These are phyloP conservation scores for Phytophthora litchii DNA, from an alignment of 352 stramenopile genomes.

Conservation along the genomic window DNA sequence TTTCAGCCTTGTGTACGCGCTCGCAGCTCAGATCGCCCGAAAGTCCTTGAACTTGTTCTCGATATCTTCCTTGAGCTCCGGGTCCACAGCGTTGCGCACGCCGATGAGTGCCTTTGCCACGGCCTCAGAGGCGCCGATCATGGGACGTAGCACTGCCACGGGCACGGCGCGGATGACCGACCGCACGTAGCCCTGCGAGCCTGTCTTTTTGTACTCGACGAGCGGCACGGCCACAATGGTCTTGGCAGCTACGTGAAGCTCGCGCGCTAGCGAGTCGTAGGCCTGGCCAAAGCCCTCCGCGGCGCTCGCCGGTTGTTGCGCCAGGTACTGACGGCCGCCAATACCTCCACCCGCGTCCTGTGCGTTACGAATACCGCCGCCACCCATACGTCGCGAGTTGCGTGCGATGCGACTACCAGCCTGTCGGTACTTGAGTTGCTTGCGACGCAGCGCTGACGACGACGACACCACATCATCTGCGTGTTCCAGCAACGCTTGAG, in stretches of 20 bases:
- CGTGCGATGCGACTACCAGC: conserved; percentile 77
- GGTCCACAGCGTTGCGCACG: conserved; percentile 86
- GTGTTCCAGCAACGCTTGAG: conserved; percentile 80
- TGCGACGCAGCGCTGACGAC: conserved; percentile 61
- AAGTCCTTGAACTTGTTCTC: conserved; percentile 94
- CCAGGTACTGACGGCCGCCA: conserved; percentile 78
- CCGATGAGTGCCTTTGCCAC: conserved; percentile 88
- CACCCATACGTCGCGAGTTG: conserved; percentile 81
- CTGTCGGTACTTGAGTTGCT: conserved; percentile 82
- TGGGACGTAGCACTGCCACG: conserved; percentile 82
- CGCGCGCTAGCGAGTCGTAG: conserved; percentile 84
- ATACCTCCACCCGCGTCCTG: conserved; percentile 78
- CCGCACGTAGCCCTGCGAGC: conserved; percentile 87
- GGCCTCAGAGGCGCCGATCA: conserved; percentile 88
- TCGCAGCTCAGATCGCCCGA: conserved; percentile 39
- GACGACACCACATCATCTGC: conserved; percentile 85
- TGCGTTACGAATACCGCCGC: conserved; percentile 75
- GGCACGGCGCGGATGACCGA: conserved; percentile 89
- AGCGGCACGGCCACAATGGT: conserved; percentile 89
- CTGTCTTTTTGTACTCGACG: conserved; percentile 92
- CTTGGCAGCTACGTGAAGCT: conserved; percentile 86
- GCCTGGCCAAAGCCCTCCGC: conserved; percentile 84
- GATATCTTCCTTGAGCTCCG: conserved; percentile 90
- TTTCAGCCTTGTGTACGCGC: not conserved
- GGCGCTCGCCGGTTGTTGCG: conserved; percentile 82